phyloP scores from a whole-genome alignment of 305 asterid species.

The Solanum hybrid region DNA sequence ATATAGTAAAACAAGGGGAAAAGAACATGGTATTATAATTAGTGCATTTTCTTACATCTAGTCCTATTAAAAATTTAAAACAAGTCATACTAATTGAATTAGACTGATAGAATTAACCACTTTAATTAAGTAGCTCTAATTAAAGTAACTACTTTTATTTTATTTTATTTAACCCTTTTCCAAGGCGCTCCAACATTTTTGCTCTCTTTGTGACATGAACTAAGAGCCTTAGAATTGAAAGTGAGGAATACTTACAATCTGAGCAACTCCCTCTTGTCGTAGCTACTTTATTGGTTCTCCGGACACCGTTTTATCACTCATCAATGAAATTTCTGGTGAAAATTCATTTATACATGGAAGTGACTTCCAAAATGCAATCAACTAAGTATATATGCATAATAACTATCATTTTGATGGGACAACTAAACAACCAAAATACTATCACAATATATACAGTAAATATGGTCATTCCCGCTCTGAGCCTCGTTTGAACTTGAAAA shows the following conservation, averaged over 20 bases:
- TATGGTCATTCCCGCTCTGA: no score
- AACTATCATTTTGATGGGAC: neutral
- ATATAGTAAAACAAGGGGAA: neutral
- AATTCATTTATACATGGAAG: neutral
- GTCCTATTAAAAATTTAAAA: neutral
- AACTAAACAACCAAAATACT: neutral
- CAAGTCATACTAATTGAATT: neutral
- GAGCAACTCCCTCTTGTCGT: neutral
- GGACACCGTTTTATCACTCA: neutral
- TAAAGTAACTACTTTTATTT: neutral
- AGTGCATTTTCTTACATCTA: neutral
- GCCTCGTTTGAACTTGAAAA: no score
- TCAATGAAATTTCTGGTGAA: neutral
- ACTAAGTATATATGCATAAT: neutral
- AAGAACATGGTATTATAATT: neutral
- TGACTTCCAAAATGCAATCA: neutral
- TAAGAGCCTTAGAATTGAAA: no score
- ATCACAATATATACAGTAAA: neutral
- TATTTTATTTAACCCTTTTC: no score
- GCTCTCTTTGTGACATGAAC: neutral
- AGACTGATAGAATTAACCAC: neutral
- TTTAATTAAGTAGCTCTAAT: neutral
- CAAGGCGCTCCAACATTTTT: neutral
- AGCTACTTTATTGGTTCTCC: neutral
- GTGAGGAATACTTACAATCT: neutral